Evolutionary conservation across 768 basidiomycete species (phyloP).

Genomic region (Lentinula edodes): DNA sequence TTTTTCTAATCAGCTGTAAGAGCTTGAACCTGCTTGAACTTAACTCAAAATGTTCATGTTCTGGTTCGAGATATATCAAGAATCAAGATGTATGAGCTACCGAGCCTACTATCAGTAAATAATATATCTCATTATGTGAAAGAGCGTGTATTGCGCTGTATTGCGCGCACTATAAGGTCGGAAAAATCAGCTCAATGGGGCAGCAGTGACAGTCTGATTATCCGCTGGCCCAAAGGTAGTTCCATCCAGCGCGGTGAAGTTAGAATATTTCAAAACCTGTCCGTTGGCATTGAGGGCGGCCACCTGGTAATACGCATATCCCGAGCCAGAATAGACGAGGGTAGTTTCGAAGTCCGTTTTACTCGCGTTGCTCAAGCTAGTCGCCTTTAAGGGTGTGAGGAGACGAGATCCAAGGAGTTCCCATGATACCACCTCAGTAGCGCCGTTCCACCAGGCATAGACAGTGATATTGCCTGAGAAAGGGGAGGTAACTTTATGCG

Average conservation of each 20-base stretch:
- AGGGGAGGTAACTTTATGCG: background rate
- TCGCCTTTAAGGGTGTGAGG: background rate
- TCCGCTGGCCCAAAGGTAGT: background rate
- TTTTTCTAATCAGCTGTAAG: no score
- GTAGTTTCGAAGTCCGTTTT: conserved; percentile 1
- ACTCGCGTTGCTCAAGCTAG: background rate
- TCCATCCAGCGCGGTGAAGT: background rate
- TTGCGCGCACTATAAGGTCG: background rate
- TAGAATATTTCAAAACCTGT: background rate
- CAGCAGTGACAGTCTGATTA: background rate
- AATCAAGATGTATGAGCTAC: no score
- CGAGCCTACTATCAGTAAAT: no score
- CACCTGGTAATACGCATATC: background rate
- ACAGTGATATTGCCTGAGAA: background rate
- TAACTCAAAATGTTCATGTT: no score
- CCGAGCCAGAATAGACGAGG: background rate
- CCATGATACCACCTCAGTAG: background rate
- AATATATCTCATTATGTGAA: background rate
- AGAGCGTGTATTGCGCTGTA: background rate
- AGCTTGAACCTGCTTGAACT: no score
- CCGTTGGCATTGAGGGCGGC: background rate
- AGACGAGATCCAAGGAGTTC: background rate
- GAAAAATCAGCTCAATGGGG: background rate
- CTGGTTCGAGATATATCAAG: no score
- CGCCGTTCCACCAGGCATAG: conserved; percentile 2